These are phyloP conservation scores for Aspergillus diversus DNA, from an alignment of 495 filamentous ascomycete genomes.

Conservation along the genomic window DNA sequence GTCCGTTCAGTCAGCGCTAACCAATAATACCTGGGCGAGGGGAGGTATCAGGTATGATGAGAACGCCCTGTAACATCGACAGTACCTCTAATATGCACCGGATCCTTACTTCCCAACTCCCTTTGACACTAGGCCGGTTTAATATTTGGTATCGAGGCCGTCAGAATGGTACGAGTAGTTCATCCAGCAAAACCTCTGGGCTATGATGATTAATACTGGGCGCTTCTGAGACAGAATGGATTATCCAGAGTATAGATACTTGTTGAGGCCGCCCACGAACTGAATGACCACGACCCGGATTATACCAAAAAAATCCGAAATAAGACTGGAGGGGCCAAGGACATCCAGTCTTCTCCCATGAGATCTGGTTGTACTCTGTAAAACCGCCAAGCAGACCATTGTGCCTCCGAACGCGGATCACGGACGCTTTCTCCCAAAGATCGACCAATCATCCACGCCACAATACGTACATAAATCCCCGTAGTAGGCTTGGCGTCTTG, in stretches of 20 bases:
- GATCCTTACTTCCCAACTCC: too few relatives aligned
- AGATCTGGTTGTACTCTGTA: not conserved
- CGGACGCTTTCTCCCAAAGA: slow-evolving; percentile 7
- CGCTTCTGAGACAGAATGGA: too few relatives aligned
- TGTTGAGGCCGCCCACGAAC: not conserved
- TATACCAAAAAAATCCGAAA: too few relatives aligned
- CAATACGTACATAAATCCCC: slow-evolving; percentile 23
- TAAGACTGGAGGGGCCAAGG: too few relatives aligned
- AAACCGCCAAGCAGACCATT: slow-evolving; percentile 25
- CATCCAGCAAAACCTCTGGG: too few relatives aligned
- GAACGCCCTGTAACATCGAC: not conserved
- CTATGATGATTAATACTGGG: too few relatives aligned
- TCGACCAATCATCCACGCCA: slow-evolving; percentile 25
- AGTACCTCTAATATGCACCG: not conserved
- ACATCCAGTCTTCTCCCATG: not conserved
- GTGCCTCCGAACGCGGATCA: slow-evolving; percentile 36
- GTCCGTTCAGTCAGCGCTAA: not conserved
- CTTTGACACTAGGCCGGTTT: too few relatives aligned
- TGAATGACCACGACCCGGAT: not conserved
- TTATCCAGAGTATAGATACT: too few relatives aligned
- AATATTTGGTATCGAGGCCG: too few relatives aligned
- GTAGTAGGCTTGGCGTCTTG: slow-evolving; percentile 43
- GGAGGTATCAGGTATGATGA: not conserved
- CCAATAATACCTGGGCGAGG: not conserved
- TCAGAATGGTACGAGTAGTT: too few relatives aligned